Base-by-base conservation (phyloP, 371 early-diverging fungal genomes). In the Homolaphlyctis polyrhiza region DNA sequence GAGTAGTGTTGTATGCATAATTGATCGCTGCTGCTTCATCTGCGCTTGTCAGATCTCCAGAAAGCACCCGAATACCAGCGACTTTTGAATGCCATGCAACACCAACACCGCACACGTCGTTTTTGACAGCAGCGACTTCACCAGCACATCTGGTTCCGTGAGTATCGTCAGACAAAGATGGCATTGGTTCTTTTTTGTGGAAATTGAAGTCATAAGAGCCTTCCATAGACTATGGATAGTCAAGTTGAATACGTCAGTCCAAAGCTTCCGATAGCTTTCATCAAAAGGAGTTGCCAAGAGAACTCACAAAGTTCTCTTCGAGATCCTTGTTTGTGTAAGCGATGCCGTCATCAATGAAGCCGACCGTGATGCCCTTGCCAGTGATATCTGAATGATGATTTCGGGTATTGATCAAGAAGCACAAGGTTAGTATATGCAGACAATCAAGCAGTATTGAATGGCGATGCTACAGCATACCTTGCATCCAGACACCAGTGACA, bases 111-210 rank as follows among this genome's bases (percentile, higher is more conserved):
- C 98, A 97, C 0, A 88, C 88, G 69, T 90, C 73, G 71, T 98
- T 98, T 30, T 63, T 43, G 13, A 79, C 82, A 16, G 96, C 96
- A 0, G 96, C 98, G 39, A 98, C 92, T 77, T 96, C 94, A 11
- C 97, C 98, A 8, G 98, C 98, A 75, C 97, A 97, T 33, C 98
- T 78, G 0, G 98, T 97, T 45, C 97, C 98, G 73, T 98, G 98
- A 39, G 82, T 81, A 71, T 98, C 98, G 60, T 93, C 90, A 35
- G 59, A 60, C 0, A 90, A 66, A 21, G 74, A 77, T 34, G 97
- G 98, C 60, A 70, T 87, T 0, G 97, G 97, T 27, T 89, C 65
- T 36, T 76, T 68, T 18, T 71, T 82, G 69, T 89, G 86, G 23
- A 25, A 39, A 66, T 97, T 97, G 66, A 91, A 96, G 71, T 97